phyloP scores from a whole-genome alignment of 176 grass and related monocot species.

The Coix lacrymajobi region DNA sequence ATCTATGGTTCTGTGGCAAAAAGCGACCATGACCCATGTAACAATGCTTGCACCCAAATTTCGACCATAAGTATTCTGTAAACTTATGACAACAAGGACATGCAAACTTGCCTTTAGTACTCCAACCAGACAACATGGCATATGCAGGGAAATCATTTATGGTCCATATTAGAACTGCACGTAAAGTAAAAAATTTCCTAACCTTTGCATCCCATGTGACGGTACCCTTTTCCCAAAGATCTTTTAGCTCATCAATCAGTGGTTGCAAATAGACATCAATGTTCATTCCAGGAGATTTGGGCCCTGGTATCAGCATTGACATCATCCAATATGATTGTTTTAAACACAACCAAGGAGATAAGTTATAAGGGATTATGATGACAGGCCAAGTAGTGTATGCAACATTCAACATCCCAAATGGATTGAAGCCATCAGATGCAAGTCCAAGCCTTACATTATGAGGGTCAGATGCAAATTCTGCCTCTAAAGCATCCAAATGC shows the following conservation, averaged over 20 bases:
- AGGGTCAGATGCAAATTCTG: background rate
- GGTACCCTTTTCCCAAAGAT: no score
- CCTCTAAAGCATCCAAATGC: background rate
- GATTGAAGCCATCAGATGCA: background rate
- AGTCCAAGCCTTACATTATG: background rate
- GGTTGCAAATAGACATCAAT: background rate
- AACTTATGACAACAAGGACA: background rate
- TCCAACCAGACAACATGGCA: background rate
- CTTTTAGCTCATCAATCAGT: background rate
- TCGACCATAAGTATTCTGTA: background rate
- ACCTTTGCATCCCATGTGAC: background rate
- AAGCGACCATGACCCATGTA: background rate
- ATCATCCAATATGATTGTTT: background rate
- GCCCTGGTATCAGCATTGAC: background rate
- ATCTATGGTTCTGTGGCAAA: background rate
- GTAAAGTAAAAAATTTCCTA: background rate
- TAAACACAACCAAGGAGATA: background rate
- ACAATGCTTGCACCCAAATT: background rate
- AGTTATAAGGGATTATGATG: background rate
- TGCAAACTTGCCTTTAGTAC: background rate
- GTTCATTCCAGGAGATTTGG: background rate
- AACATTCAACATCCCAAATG: background rate
- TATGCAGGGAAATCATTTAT: background rate
- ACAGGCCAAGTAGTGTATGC: background rate
- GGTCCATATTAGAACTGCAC: background rate